Conservation (phyloP, 805 yeast genomes). For the Metschnikowia cubensis region DNA sequence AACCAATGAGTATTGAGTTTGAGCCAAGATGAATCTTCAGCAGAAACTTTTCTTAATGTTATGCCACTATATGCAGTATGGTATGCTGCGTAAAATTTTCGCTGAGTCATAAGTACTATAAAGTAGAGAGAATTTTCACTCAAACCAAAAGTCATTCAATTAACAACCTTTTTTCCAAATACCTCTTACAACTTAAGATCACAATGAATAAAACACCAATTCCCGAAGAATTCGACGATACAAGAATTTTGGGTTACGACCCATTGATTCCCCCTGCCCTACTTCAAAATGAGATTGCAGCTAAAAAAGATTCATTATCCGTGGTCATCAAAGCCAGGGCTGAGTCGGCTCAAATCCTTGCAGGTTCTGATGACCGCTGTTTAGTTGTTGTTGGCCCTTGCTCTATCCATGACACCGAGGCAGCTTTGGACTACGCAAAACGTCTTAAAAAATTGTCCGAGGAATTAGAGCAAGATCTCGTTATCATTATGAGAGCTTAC, state of each 20-base stretch:
- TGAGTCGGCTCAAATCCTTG: conserved; percentile 64
- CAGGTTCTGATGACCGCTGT: conserved; percentile 83
- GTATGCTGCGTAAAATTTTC: conserved; percentile 17
- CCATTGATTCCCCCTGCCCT: conserved; percentile 95
- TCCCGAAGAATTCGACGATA: conserved; percentile 69
- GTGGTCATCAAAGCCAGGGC: conserved; percentile 74
- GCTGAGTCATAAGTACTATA: conserved; percentile 12
- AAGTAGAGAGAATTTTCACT: conserved; percentile 3
- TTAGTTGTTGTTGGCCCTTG: conserved; percentile 95
- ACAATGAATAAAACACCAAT: conserved; percentile 45
- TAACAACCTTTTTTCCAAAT: background rate
- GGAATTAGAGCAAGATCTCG: conserved; percentile 67
- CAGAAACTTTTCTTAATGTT: background rate
- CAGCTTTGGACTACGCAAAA: conserved; percentile 85
- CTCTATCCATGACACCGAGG: conserved; percentile 89
- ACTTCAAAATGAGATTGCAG: conserved; percentile 79
- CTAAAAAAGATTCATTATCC: conserved; percentile 54
- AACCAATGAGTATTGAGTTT: background rate
- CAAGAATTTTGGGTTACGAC: conserved; percentile 82
- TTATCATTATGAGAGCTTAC: conserved; percentile 95
- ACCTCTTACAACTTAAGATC: background rate
- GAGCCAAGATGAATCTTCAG: background rate
- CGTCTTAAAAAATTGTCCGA: conserved; percentile 57
- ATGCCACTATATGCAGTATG: conserved; percentile 8
- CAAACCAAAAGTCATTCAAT: background rate